A percentile compares a stretch with the other conserved stretches of the same genome.
Conservation (phyloP, 345 rosid species). For the Punica granatum region DNA sequence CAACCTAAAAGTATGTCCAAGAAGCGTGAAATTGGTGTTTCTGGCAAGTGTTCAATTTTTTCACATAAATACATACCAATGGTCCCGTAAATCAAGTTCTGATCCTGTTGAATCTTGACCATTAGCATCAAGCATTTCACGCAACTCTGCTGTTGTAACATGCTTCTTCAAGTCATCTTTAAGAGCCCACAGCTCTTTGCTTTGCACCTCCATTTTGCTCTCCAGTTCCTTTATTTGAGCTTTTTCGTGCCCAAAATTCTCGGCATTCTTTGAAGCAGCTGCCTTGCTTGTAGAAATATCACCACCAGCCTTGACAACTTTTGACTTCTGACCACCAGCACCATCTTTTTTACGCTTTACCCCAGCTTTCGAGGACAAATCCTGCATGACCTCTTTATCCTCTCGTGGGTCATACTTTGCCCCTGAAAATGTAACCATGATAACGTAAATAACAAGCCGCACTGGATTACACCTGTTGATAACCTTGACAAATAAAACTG, state of each 20-base stretch:
- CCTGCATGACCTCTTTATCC: constrained; percentile 20
- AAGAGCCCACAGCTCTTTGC: constrained; percentile 74
- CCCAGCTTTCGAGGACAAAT: constrained; percentile 37
- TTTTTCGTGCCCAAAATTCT: constrained; percentile 4
- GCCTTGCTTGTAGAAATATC: constrained; percentile 30
- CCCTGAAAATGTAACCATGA: constrained; percentile 20
- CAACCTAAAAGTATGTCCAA: no score
- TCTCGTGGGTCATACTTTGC: constrained; percentile 20
- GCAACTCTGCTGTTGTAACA: constrained; percentile 65
- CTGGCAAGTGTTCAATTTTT: neutral
- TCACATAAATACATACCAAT: constrained; percentile 42
- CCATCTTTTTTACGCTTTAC: constrained; percentile 51
- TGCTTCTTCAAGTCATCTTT: constrained; percentile 81
- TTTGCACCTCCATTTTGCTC: constrained; percentile 61
- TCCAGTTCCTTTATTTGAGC: constrained; percentile 31
- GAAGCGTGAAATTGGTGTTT: neutral
- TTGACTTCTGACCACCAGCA: constrained; percentile 37
- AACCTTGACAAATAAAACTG: constrained; percentile 6
- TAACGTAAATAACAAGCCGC: constrained; percentile 8
- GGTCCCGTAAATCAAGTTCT: constrained; percentile 82
- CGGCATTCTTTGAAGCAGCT: constrained; percentile 16
- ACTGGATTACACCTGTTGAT: neutral
- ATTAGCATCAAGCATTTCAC: constrained; percentile 72
- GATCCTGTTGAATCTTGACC: constrained; percentile 75
- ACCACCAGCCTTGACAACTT: constrained; percentile 44